A percentile compares a stretch with the other conserved stretches of the same genome.
These are phyloP conservation scores for Ophiostoma novo-ulmi DNA, from an alignment of 2,329 filamentous ascomycete species.

Conservation along the genomic window DNA sequence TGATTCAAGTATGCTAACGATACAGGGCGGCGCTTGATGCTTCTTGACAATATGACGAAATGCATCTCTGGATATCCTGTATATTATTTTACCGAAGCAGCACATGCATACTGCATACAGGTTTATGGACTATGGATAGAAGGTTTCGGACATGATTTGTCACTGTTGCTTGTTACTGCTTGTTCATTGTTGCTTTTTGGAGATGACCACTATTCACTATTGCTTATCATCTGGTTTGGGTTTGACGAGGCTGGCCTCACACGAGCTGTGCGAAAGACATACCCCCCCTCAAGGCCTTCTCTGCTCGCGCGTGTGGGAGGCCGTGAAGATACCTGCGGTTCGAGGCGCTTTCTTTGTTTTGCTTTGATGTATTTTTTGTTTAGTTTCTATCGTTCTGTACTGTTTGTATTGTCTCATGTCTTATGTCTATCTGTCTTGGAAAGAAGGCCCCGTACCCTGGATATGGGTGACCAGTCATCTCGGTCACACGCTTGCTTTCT, in stretches of 20 bases:
- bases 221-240: constrained; percentile 13
- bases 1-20: neutral
- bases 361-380: constrained; percentile 4
- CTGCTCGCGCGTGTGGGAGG: constrained; percentile 6
- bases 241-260: constrained; percentile 1
- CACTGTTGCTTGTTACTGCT: neutral
- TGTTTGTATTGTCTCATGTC: neutral
- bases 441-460: neutral
- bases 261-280: constrained; percentile 14
- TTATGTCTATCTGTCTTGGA: neutral
- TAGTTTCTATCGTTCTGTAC: neutral
- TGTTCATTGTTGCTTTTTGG: neutral
- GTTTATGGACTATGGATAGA: neutral
- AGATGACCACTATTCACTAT: neutral
- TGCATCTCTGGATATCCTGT: constrained; percentile 11
- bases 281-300: neutral
- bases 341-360: constrained; percentile 9
- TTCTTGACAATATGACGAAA: neutral
- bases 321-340: neutral
- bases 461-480: neutral
- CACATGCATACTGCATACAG: neutral
- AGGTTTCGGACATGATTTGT: neutral
- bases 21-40: constrained; percentile 5
- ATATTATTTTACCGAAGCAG: constrained; percentile 4
- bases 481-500: neutral